These are phyloP conservation scores for Paecilomyces formosus DNA, from an alignment of 2,329 filamentous ascomycete genomes.

Conservation along the genomic window DNA sequence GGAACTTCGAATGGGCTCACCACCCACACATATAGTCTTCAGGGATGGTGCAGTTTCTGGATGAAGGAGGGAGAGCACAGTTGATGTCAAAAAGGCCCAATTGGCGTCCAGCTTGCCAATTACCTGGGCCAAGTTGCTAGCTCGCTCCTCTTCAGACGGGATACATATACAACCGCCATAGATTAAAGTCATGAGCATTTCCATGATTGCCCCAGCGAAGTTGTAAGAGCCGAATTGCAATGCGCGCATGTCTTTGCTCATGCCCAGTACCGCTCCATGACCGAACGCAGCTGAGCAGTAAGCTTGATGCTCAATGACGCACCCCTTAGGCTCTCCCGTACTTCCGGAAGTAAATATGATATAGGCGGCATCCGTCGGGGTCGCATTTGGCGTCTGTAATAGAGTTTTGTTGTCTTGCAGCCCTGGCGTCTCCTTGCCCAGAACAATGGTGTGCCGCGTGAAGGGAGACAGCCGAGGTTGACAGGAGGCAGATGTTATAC, in stretches of 20 bases:
- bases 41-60: slow-evolving; percentile 31
- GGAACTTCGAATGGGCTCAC: slow-evolving; percentile 12
- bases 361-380: slow-evolving; percentile 14
- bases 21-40: slow-evolving; percentile 19
- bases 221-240: slow-evolving; percentile 47
- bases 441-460: neutral
- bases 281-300: slow-evolving; percentile 44
- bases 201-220: slow-evolving; percentile 42
- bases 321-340: slow-evolving; percentile 6
- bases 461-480: neutral
- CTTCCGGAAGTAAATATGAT: slow-evolving; percentile 10
- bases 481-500: neutral
- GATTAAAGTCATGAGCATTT: slow-evolving; percentile 44
- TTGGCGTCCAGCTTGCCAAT: slow-evolving; percentile 43
- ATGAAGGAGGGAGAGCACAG: slow-evolving; percentile 39
- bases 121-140: slow-evolving; percentile 37
- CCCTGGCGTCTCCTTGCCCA: neutral
- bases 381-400: slow-evolving; percentile 8
- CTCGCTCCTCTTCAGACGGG: slow-evolving; percentile 36
- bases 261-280: slow-evolving; percentile 29
- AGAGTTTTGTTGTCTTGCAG: neutral
- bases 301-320: slow-evolving; percentile 44
- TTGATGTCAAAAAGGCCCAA: slow-evolving; percentile 49
- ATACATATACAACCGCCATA: slow-evolving; percentile 50
- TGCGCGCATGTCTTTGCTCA: slow-evolving; percentile 34